Evolutionary conservation across 1,139 yeast genomes (phyloP).

Genomic region (Wickerhamomyces sp.): DNA sequence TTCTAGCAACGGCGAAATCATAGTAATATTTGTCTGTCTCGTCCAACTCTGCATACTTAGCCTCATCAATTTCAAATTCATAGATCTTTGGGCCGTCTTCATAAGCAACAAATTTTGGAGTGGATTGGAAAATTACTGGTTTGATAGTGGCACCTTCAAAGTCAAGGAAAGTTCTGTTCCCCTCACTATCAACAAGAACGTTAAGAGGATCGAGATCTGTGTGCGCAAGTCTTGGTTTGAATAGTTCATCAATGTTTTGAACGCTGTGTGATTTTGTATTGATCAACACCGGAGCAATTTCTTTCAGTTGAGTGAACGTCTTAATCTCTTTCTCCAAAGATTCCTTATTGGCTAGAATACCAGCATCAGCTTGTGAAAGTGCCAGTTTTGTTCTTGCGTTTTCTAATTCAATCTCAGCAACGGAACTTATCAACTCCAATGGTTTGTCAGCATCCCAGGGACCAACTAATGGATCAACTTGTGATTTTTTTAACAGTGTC

Average conservation of each 20-base stretch:
- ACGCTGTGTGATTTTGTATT: constrained; percentile 45
- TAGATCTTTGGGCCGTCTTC: constrained; percentile 77
- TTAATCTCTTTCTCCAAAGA: constrained; percentile 43
- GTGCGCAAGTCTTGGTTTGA: constrained; percentile 67
- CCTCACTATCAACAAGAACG: constrained; percentile 47
- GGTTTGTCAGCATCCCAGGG: constrained; percentile 69
- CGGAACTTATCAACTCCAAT: constrained; percentile 52
- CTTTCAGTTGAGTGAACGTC: constrained; percentile 55
- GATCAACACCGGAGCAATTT: constrained; percentile 50
- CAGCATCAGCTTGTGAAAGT: constrained; percentile 46
- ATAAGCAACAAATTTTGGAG: constrained; percentile 82
- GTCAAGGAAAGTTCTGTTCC: constrained; percentile 57
- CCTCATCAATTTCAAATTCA: constrained; percentile 67
- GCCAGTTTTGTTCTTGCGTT: constrained; percentile 51
- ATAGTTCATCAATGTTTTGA: constrained; percentile 54
- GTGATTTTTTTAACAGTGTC: constrained; percentile 38
- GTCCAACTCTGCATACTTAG: constrained; percentile 58
- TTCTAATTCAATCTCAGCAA: constrained; percentile 66
- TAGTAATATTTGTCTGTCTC: constrained; percentile 76
- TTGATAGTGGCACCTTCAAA: constrained; percentile 76
- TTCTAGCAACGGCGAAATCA: constrained; percentile 79
- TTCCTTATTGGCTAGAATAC: constrained; percentile 38
- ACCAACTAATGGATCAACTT: constrained; percentile 51
- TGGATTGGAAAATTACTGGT: constrained; percentile 72
- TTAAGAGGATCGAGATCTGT: constrained; percentile 93